Evolutionary conservation across 148 eudicot species (phyloP).

Genomic region (Silene uniflora): DNA sequence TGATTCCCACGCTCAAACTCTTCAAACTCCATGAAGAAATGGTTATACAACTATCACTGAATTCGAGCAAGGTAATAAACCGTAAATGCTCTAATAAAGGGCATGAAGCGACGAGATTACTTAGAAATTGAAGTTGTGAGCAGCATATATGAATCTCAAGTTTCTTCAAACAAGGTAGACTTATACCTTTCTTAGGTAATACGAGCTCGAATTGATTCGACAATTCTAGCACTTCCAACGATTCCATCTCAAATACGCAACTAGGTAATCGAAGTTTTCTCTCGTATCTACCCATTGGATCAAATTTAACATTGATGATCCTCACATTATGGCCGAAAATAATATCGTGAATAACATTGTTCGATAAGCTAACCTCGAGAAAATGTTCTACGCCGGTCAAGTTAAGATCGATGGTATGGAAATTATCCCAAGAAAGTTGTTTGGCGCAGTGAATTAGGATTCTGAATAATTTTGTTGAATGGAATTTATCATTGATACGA

Average conservation of each 20-base stretch:
- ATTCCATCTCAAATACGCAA: background rate
- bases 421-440: background rate
- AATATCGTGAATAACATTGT: background rate
- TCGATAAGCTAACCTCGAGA: background rate
- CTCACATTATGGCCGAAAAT: background rate
- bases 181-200: background rate
- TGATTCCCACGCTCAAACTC: background rate
- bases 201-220: background rate
- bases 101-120: background rate
- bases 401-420: background rate
- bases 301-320: background rate
- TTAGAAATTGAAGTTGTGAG: background rate
- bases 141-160: background rate
- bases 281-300: no score
- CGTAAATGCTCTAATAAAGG: background rate
- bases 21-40: background rate
- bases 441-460: background rate
- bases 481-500: background rate
- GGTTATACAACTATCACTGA: background rate
- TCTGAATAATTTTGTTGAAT: background rate
- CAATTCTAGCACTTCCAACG: background rate
- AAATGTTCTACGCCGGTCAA: fast-evolving
- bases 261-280: background rate
- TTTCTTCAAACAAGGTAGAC: constrained; percentile 1
- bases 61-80: background rate